Conservation (phyloP, 495 filamentous ascomycete species). For the Parachaetomium inaequale region DNA sequence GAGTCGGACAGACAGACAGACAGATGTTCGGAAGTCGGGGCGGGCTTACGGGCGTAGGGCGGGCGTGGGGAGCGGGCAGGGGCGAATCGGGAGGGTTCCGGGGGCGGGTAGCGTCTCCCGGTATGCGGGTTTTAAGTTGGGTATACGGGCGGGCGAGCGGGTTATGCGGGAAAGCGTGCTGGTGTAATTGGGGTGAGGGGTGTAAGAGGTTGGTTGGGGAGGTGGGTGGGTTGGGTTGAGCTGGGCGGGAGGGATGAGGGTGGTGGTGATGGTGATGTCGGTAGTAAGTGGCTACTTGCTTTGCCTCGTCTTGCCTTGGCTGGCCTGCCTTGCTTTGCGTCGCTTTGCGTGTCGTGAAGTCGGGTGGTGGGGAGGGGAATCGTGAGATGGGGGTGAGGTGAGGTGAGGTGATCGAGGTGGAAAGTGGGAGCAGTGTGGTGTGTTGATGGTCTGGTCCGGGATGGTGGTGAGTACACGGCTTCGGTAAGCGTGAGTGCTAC, state of each 20-base stretch:
- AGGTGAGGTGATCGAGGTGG: background rate
- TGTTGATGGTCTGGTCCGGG: background rate
- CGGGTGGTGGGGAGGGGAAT: background rate
- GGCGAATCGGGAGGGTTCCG: conserved; percentile 1
- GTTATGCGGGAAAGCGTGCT: too few relatives aligned
- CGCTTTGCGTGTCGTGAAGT: background rate
- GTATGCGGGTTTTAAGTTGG: background rate
- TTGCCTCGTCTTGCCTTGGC: background rate
- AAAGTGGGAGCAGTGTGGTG: background rate
- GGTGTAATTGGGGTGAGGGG: background rate
- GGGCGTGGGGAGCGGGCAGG: background rate
- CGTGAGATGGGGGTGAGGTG: background rate
- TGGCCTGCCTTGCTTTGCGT: background rate
- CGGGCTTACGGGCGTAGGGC: background rate
- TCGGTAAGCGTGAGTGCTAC: background rate
- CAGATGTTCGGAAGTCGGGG: background rate
- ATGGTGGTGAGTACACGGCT: background rate
- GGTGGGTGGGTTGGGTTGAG: background rate
- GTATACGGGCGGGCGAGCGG: background rate
- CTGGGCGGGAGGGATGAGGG: background rate
- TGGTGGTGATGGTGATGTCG: background rate
- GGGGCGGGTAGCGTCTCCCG: background rate
- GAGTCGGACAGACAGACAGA: background rate
- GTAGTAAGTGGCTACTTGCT: background rate
- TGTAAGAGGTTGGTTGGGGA: background rate